Conservation (phyloP, 1,284 basidiomycete species). For the Cutaneotrichosporon sp. region DNA sequence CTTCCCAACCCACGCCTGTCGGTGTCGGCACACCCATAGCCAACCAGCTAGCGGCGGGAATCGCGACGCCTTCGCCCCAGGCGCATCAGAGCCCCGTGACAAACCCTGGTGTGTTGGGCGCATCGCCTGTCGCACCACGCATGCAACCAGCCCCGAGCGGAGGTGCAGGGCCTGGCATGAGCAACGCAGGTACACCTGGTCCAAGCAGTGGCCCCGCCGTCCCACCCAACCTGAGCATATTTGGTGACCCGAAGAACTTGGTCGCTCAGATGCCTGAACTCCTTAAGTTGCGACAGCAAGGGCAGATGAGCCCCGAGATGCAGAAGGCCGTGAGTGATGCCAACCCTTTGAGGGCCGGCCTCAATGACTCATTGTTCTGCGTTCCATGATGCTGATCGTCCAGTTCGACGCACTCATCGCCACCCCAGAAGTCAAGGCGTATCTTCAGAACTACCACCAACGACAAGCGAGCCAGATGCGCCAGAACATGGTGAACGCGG, state of each 20-base stretch:
- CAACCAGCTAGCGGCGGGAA: constrained; percentile 5
- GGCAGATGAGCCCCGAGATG: constrained; percentile 17
- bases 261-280: constrained; percentile 18
- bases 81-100: constrained; percentile 17
- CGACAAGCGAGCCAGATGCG: constrained; percentile 11
- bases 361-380: not conserved
- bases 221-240: constrained; percentile 8
- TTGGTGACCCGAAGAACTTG: constrained; percentile 15
- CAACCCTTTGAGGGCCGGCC: too few species aligned
- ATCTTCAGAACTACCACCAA: constrained; percentile 13
- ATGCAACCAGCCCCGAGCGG: constrained; percentile 19
- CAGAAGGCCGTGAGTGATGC: constrained; percentile 14
- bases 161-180: constrained; percentile 13
- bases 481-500: constrained; percentile 14
- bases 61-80: constrained; percentile 17
- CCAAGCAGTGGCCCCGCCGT: constrained; percentile 1
- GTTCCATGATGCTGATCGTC: not conserved
- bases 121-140: constrained; percentile 16
- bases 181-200: constrained; percentile 8
- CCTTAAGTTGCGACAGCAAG: constrained; percentile 16
- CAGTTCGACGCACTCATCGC: constrained; percentile 19
- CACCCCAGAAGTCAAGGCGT: constrained; percentile 18
- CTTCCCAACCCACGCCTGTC: constrained; percentile 6
- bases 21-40: constrained; percentile 12
- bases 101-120: constrained; percentile 11